Conservation (phyloP, 257 asterid genomes). For the Primulina huaijiensis region DNA sequence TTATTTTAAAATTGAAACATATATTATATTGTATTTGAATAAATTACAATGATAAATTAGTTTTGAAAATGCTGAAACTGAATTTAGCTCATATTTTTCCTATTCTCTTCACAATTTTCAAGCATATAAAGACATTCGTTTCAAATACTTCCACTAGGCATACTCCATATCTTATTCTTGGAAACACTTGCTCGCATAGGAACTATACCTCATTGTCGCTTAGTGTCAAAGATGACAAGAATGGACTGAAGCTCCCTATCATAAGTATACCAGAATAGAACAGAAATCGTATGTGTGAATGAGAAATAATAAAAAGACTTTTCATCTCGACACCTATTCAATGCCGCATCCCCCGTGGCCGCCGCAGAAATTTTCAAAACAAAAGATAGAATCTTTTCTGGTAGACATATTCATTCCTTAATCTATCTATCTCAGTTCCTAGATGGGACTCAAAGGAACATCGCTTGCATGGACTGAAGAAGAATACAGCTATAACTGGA, state of each 20-base stretch:
- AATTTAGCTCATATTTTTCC: no score
- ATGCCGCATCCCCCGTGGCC: conserved; percentile 20
- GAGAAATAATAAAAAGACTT: conserved; percentile 4
- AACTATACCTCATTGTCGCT: no score
- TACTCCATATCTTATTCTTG: not conserved
- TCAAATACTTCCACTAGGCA: conserved; percentile 30
- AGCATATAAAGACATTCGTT: not conserved
- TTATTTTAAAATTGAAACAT: no score
- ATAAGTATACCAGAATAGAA: conserved; percentile 25
- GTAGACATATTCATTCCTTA: not conserved
- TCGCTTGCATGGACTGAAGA: conserved; percentile 17
- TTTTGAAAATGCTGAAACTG: no score
- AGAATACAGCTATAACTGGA: conserved; percentile 17
- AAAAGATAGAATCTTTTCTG: conserved; percentile 1
- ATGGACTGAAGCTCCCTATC: not conserved
- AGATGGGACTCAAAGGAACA: conserved; percentile 3
- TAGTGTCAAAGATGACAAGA: no score
- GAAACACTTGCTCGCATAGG: no score
- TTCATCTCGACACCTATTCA: conserved; percentile 21
- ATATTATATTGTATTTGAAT: no score
- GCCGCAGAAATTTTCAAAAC: conserved; percentile 17
- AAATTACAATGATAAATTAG: no score
- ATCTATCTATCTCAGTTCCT: not conserved
- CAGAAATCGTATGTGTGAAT: conserved; percentile 10
- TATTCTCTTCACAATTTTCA: not conserved